phyloP scores from a whole-genome alignment of 176 grass and related monocot species.

The Zizania latifolia region DNA sequence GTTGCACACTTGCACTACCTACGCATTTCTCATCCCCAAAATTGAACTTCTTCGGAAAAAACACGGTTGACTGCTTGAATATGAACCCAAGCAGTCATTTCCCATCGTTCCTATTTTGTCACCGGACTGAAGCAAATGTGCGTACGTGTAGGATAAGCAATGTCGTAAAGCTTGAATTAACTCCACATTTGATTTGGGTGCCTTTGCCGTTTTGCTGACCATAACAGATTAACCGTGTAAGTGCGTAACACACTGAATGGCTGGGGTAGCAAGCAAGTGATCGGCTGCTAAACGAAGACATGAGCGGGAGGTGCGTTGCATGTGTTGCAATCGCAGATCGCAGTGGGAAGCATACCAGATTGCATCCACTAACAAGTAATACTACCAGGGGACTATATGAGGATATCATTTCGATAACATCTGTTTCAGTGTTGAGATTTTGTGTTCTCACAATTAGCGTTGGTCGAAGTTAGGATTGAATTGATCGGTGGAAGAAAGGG shows the following conservation, averaged over 20 bases:
- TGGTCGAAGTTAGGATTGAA: background rate
- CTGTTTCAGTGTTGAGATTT: too few species aligned
- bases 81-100: background rate
- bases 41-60: background rate
- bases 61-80: background rate
- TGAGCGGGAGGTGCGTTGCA: too few species aligned
- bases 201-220: background rate
- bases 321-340: background rate
- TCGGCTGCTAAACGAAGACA: background rate
- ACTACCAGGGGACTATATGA: background rate
- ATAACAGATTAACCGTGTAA: too few species aligned
- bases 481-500: background rate
- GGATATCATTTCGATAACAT: too few species aligned
- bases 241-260: background rate
- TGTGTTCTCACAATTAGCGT: background rate
- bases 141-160: background rate
- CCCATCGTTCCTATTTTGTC: background rate
- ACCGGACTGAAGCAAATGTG: background rate
- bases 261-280: background rate
- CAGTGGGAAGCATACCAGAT: background rate
- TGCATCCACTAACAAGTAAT: background rate
- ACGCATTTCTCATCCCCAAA: background rate
- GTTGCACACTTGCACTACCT: background rate
- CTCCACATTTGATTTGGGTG: background rate
- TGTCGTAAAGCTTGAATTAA: background rate